Evolutionary conservation across 257 asterid species (phyloP).

Genomic region (Craterostigma plantagineum): DNA sequence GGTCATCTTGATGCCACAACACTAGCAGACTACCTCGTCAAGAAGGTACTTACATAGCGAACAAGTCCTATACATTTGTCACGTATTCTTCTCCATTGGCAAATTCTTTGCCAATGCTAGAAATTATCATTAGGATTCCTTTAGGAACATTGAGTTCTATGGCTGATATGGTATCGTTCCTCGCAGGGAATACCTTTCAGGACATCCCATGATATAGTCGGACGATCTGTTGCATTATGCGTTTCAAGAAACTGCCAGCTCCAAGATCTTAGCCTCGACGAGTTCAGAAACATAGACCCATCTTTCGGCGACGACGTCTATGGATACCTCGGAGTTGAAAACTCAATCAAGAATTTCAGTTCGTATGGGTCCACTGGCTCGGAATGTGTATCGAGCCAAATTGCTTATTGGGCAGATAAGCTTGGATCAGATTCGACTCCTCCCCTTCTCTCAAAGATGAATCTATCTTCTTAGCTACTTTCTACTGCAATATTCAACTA

Average conservation of each 20-base stretch:
- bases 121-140: neutral
- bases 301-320: conserved; percentile 63
- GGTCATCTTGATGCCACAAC: conserved; percentile 99
- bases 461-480: too few species aligned
- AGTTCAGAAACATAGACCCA: conserved; percentile 42
- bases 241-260: conserved; percentile 50
- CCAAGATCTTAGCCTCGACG: conserved; percentile 43
- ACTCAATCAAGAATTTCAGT: conserved; percentile 63
- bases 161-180: neutral
- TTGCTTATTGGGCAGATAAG: conserved; percentile 53
- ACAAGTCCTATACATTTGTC: neutral
- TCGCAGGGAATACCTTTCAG: conserved; percentile 82
- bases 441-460: too few species aligned
- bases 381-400: conserved; percentile 70
- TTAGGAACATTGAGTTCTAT: too few species aligned
- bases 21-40: conserved; percentile 91
- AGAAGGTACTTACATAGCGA: conserved; percentile 36
- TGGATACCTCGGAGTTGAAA: conserved; percentile 72
- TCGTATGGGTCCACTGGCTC: conserved; percentile 97
- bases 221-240: conserved; percentile 73
- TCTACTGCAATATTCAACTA: too few species aligned
- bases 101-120: neutral
- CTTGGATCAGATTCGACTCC: conserved; percentile 13
- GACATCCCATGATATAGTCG: conserved; percentile 87
- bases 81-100: neutral